Evolutionary conservation across 2,329 filamentous ascomycete genomes (phyloP).

Genomic region (Fusarium sacchari): DNA sequence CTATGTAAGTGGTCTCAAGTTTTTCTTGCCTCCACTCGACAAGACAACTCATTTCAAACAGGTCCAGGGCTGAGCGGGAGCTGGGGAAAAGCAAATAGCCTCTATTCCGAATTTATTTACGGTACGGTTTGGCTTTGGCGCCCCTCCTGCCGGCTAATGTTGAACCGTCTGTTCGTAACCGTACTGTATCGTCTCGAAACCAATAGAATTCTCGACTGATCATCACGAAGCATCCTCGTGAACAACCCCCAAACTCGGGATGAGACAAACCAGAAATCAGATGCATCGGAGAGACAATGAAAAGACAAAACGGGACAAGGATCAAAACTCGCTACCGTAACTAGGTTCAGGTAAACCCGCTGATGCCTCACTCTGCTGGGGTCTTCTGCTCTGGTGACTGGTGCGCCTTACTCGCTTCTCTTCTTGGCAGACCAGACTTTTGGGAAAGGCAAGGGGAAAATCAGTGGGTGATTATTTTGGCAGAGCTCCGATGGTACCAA

Average conservation of each 20-base stretch:
- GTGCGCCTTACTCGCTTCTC: constrained; percentile 13
- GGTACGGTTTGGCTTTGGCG: constrained; percentile 8
- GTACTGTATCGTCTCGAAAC: not conserved
- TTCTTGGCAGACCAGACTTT: constrained; percentile 18
- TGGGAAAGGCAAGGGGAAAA: constrained; percentile 6
- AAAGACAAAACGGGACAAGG: constrained; percentile 1
- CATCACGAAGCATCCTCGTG: constrained; percentile 21
- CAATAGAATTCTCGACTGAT: constrained; percentile 8
- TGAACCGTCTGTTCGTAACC: not conserved
- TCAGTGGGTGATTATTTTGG: constrained; percentile 1
- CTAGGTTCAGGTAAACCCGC: constrained; percentile 5
- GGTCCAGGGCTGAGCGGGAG: not conserved
- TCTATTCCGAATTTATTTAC: not conserved
- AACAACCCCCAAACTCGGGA: constrained; percentile 3
- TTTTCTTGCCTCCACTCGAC: not conserved
- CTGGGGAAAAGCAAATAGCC: constrained; percentile 14
- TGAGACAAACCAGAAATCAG: constrained; percentile 1
- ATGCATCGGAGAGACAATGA: not conserved
- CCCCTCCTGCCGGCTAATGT: not conserved
- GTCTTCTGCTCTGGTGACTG: constrained; percentile 11
- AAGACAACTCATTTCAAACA: constrained; percentile 7
- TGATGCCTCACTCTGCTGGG: constrained; percentile 3
- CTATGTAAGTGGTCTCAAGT: not conserved
- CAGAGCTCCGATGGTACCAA: not conserved
- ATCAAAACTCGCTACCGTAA: not conserved